Percentiles rank a stretch among this genome's conserved stretches.
phyloP scores from a whole-genome alignment of 176 grass and related monocot genomes.

The Elymus sibiricus region DNA sequence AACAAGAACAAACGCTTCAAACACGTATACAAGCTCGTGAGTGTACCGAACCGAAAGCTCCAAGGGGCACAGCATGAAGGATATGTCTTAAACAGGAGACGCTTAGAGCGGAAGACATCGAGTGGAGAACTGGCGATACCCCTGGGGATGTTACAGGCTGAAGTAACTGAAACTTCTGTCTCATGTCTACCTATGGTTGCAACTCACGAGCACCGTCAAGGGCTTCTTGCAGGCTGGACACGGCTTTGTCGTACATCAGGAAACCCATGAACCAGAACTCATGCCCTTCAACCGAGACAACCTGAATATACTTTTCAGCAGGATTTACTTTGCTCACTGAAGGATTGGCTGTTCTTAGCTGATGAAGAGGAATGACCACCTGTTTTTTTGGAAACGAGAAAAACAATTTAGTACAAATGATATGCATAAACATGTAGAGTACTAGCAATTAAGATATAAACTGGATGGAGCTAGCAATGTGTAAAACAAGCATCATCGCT shows the following conservation, averaged over 20 bases:
- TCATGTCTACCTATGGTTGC: slow-evolving; percentile 53
- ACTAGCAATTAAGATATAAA: background rate
- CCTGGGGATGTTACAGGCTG: background rate
- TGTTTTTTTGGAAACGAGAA: slow-evolving; percentile 29
- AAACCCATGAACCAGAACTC: slow-evolving; percentile 97
- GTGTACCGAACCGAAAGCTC: slow-evolving; percentile 21
- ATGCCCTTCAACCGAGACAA: slow-evolving; percentile 74
- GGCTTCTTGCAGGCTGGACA: slow-evolving; percentile 73
- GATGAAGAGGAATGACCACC: slow-evolving; percentile 89
- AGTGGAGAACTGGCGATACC: background rate
- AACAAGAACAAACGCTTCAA: slow-evolving; percentile 26
- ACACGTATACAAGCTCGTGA: slow-evolving; percentile 36
- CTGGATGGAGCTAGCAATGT: background rate
- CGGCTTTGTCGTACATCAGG: slow-evolving; percentile 67
- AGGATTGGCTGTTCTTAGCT: slow-evolving; percentile 79
- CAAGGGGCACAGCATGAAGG: background rate
- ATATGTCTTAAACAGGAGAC: slow-evolving; percentile 39
- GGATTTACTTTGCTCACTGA: slow-evolving; percentile 74
- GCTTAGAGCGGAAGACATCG: slow-evolving; percentile 12
- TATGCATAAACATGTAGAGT: background rate
- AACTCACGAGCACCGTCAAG: slow-evolving; percentile 49
- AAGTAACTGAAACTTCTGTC: background rate
- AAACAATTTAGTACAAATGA: background rate
- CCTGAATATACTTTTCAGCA: slow-evolving; percentile 76
- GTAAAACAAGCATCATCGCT: background rate